Conservation (phyloP, 306 rosid species). For the Oemleria cerasiformis region DNA sequence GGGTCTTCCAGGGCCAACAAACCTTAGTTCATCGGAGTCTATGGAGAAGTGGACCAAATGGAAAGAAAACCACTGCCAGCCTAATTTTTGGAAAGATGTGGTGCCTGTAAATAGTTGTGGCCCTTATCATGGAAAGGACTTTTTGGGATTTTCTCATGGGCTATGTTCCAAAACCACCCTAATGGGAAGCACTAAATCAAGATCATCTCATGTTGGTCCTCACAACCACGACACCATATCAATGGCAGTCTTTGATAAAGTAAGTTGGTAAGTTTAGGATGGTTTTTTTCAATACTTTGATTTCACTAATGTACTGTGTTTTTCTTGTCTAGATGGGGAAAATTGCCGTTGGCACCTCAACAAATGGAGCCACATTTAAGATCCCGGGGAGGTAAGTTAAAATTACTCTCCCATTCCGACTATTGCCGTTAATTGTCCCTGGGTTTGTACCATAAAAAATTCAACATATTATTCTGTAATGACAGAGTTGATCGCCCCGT, state of each 20-base stretch:
- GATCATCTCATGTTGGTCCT: conserved; percentile 47
- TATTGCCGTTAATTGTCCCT: background rate
- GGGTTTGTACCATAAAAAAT: background rate
- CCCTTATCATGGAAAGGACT: conserved; percentile 55
- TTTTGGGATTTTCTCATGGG: conserved; percentile 26
- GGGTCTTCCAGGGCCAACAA: conserved; percentile 91
- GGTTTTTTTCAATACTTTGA: background rate
- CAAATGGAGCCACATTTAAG: conserved; percentile 93
- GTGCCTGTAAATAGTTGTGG: conserved; percentile 59
- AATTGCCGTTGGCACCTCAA: conserved; percentile 89
- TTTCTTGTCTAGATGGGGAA: conserved; percentile 61
- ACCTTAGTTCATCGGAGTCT: conserved; percentile 83
- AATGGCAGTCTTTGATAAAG: conserved; percentile 87
- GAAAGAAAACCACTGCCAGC: conserved; percentile 73
- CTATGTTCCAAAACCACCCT: conserved; percentile 34
- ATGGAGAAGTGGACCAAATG: conserved; percentile 69
- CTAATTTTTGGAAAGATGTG: conserved; percentile 81
- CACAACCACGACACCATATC: conserved; percentile 91
- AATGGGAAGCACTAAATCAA: conserved; percentile 29
- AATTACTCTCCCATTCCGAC: too few species aligned
- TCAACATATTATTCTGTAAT: background rate
- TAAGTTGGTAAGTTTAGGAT: conserved; percentile 27
- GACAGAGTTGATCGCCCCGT: background rate
- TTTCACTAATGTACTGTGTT: conserved; percentile 10
- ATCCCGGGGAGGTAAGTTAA: conserved; percentile 92